Percentiles rank a stretch among this genome's conserved stretches.
Evolutionary conservation across 257 asterid species (phyloP).

Genomic region (Anisodus tanguticus): DNA sequence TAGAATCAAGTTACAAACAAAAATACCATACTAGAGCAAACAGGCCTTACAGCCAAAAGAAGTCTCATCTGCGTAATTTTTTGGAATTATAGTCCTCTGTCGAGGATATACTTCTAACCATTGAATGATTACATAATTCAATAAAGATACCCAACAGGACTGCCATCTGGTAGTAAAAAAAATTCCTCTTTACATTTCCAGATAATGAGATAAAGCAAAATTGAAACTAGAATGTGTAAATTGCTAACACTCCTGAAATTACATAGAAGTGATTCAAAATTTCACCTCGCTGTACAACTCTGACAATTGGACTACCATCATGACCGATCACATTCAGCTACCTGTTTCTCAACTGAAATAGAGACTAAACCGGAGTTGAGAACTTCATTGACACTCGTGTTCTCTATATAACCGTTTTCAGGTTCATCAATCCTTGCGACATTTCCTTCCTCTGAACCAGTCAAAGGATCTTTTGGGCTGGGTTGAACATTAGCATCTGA

Average conservation of each 20-base stretch:
- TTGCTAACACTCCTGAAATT: slow-evolving; percentile 48
- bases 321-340: slow-evolving; percentile 41
- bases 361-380: slow-evolving; percentile 49
- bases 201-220: slow-evolving; percentile 41
- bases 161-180: slow-evolving; percentile 23
- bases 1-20: neutral
- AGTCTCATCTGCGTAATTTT: neutral
- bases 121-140: neutral
- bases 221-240: slow-evolving; percentile 52
- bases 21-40: neutral
- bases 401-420: slow-evolving; percentile 37
- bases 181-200: slow-evolving; percentile 52
- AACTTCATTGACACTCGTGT: slow-evolving; percentile 44
- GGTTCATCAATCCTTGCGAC: slow-evolving; percentile 44
- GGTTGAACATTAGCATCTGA: slow-evolving; percentile 35
- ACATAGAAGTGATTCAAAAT: slow-evolving; percentile 42
- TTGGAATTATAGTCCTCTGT: neutral
- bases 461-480: slow-evolving; percentile 30
- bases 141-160: neutral
- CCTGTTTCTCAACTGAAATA: slow-evolving; percentile 42
- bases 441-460: slow-evolving; percentile 23
- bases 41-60: slow-evolving; percentile 14
- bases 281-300: slow-evolving; percentile 82
- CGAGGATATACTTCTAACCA: neutral
- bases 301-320: slow-evolving; percentile 43